These are phyloP conservation scores for Fraxinus albicans DNA, from an alignment of 305 asterid species.

Conservation along the genomic window DNA sequence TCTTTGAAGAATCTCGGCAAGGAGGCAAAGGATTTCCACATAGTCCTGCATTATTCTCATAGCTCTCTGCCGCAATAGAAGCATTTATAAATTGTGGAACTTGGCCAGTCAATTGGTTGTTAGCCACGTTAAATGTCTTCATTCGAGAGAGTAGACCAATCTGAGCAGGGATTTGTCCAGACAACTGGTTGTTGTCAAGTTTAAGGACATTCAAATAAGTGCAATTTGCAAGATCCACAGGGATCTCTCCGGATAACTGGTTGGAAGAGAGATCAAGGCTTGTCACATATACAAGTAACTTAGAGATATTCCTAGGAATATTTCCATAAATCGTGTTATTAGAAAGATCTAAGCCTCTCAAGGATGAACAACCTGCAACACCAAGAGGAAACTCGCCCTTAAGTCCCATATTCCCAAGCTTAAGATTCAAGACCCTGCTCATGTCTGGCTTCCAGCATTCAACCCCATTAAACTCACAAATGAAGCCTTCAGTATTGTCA, in stretches of 20 bases:
- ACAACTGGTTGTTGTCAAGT: constrained; percentile 56
- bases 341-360: constrained; percentile 72
- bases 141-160: constrained; percentile 50
- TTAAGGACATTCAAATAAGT: constrained; percentile 43
- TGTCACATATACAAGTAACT: constrained; percentile 29
- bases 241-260: constrained; percentile 58
- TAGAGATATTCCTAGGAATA: constrained; percentile 51
- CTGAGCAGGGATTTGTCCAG: constrained; percentile 54
- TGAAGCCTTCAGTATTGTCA: constrained; percentile 29
- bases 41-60: constrained; percentile 50
- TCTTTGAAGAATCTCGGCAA: constrained; percentile 36
- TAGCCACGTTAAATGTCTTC: constrained; percentile 46
- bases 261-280: constrained; percentile 67
- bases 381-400: constrained; percentile 68
- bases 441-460: constrained; percentile 48
- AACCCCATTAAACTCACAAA: constrained; percentile 57
- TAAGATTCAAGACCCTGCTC: constrained; percentile 49
- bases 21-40: constrained; percentile 51
- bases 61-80: constrained; percentile 31
- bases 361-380: constrained; percentile 39
- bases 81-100: constrained; percentile 42
- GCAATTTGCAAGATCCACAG: constrained; percentile 48
- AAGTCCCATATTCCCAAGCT: constrained; percentile 55
- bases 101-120: constrained; percentile 53
- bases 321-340: constrained; percentile 51